Conservation (phyloP, 2,329 filamentous ascomycete genomes). For the Arthrinium phaeospermum region DNA sequence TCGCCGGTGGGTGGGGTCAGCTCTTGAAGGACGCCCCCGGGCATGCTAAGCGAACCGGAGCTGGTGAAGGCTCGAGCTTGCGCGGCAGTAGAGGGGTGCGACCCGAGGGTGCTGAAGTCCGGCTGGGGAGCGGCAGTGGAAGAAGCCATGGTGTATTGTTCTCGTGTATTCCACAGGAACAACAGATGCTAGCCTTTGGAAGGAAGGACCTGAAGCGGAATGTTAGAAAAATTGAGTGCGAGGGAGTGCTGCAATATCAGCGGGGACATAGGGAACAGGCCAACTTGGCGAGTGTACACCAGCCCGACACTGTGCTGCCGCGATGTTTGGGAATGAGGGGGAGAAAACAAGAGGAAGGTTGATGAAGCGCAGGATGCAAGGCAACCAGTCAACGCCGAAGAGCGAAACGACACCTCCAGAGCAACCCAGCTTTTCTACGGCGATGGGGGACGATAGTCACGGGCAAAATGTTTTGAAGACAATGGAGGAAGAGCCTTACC, state of each 20-base stretch:
- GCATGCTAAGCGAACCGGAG: constrained; percentile 90
- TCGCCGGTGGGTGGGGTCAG: constrained; percentile 80
- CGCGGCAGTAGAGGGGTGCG: constrained; percentile 87
- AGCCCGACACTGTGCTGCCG: not conserved
- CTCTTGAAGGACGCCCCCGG: constrained; percentile 77
- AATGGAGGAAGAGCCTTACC: constrained; percentile 52
- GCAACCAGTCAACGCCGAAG: not conserved
- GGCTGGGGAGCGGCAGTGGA: constrained; percentile 73
- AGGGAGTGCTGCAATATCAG: not conserved
- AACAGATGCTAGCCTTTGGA: not conserved
- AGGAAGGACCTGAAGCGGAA: not conserved
- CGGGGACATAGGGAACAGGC: not conserved
- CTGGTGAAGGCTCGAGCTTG: constrained; percentile 97
- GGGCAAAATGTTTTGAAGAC: constrained; percentile 2
- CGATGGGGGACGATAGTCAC: not conserved
- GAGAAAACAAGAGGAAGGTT: not conserved
- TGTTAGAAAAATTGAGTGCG: not conserved
- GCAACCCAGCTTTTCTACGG: not conserved
- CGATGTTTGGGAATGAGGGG: not conserved
- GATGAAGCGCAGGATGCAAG: not conserved
- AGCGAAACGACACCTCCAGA: not conserved
- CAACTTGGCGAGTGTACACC: not conserved
- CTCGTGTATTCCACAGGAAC: constrained; percentile 35
- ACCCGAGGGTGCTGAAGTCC: constrained; percentile 67
- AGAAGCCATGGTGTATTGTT: constrained; percentile 18